Conservation (phyloP, 139 green algal species). For the Monoraphidium neglectum region DNA sequence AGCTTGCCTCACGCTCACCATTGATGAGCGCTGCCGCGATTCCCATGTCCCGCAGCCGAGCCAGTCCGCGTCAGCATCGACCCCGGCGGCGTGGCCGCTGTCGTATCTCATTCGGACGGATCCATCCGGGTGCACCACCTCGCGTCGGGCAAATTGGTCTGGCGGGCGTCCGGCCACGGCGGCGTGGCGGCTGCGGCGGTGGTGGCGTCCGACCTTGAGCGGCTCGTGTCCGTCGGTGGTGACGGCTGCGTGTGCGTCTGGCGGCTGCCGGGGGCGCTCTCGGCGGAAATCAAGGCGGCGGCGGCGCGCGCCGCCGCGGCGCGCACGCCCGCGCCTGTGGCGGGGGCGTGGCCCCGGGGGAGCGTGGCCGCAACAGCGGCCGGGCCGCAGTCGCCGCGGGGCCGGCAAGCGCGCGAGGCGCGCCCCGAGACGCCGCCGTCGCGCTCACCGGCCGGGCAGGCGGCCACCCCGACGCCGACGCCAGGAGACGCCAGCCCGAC, state of each 20-base stretch:
- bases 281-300: constrained; percentile 20
- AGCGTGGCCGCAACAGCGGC: neutral
- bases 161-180: constrained; percentile 36
- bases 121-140: constrained; percentile 47
- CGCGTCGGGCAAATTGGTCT: constrained; percentile 29
- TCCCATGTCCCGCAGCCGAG: constrained; percentile 28
- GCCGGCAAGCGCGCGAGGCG: no score
- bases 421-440: neutral
- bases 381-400: no score
- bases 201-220: constrained; percentile 21
- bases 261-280: constrained; percentile 37
- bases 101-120: constrained; percentile 47
- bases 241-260: constrained; percentile 62
- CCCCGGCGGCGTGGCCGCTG: constrained; percentile 29
- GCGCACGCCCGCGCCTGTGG: neutral
- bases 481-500: no score
- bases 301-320: constrained; percentile 10
- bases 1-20: no score
- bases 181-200: constrained; percentile 33
- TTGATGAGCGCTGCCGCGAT: no score
- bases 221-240: constrained; percentile 38
- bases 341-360: no score
- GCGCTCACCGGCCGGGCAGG: neutral
- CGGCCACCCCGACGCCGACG: neutral
- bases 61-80: constrained; percentile 45